A percentile compares a stretch with the other conserved stretches of the same genome.
Conservation (phyloP, 805 yeast species). For the Limtongozyma cylindracea region DNA sequence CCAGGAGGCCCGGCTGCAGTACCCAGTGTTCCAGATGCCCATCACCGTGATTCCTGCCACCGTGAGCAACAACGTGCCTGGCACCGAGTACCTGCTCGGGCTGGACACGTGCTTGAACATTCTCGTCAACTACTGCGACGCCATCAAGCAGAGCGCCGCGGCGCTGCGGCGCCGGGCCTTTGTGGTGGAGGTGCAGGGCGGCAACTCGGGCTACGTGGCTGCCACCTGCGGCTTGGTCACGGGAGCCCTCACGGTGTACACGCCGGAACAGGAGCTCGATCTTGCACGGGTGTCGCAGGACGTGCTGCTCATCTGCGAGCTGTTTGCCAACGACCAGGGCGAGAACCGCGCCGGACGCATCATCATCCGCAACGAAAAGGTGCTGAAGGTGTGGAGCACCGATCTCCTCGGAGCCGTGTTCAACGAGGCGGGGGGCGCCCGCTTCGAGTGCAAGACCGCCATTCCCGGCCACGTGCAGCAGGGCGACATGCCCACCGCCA, state of each 20-base stretch:
- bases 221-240: constrained; percentile 62
- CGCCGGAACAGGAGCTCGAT: constrained; percentile 65
- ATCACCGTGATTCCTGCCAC: constrained; percentile 89
- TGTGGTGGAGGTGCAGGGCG: constrained; percentile 97
- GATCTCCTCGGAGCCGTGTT: constrained; percentile 66
- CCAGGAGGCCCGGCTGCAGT: constrained; percentile 45
- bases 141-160: constrained; percentile 82
- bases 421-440: constrained; percentile 48
- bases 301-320: constrained; percentile 23
- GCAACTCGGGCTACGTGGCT: constrained; percentile 86
- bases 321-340: constrained; percentile 53
- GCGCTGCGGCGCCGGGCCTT: constrained; percentile 86
- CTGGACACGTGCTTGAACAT: constrained; percentile 89
- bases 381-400: constrained; percentile 64
- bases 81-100: constrained; percentile 89
- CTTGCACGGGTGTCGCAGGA: constrained; percentile 4
- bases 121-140: constrained; percentile 81
- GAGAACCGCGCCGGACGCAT: constrained; percentile 68
- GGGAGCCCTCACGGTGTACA: constrained; percentile 80
- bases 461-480: constrained; percentile 97
- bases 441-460: constrained; percentile 81
- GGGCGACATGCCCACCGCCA: constrained; percentile 86
- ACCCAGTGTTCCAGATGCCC: constrained; percentile 87
- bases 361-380: constrained; percentile 60
- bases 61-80: constrained; percentile 96